Base-by-base conservation (phyloP, 2,329 filamentous ascomycete species). In the Epichloe elymi region DNA sequence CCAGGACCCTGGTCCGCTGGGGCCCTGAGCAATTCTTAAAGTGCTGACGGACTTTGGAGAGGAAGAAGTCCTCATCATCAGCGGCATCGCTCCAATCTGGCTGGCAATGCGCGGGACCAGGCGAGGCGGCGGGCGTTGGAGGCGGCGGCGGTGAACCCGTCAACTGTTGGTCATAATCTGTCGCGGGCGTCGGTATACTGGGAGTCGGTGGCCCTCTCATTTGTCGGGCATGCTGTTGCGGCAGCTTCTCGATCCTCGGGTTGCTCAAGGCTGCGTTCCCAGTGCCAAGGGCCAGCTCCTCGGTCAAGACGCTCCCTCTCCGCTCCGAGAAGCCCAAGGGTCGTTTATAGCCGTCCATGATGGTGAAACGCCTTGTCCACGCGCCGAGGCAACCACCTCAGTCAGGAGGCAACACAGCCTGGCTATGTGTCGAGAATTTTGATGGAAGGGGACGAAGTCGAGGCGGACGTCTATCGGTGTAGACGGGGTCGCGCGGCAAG, bases 31-130 rank as follows among this genome's bases (percentile, higher is more conserved):
- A 83, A 50, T 83, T 80, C 60, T 83, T 82, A 63, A 97, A 97
- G 61, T 89, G 82, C 54, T 83, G 79, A 54, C 87, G 80, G 52
- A 93, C 82, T 62, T 89, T 83, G 57, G 87, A 76, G 50, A 94
- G 77, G 59, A 91, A 87, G 57, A 85, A 80, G 63, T 95, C 88
- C 65, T 96, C 88, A 61, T 88, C 81, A 54, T 88, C 85, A 41
- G 83, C 83, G 19, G 83, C 83, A 55, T 82, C 80, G 62, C 82
- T 87, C 86, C 86, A 90, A 67, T 88, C 84, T 12, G 78, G 76
- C 56, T 79, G 78, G 54, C 71, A 72, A 57, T 80, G 74, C 5
- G 77, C 75, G 6, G 80, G 80, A 2, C 80, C 80, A 4, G 80
- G 80, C 40, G 79, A 83, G 11, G 80, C 80, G 19, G 80, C 80